phyloP scores from a whole-genome alignment of 768 basidiomycete species.

The Mycena maculata region DNA sequence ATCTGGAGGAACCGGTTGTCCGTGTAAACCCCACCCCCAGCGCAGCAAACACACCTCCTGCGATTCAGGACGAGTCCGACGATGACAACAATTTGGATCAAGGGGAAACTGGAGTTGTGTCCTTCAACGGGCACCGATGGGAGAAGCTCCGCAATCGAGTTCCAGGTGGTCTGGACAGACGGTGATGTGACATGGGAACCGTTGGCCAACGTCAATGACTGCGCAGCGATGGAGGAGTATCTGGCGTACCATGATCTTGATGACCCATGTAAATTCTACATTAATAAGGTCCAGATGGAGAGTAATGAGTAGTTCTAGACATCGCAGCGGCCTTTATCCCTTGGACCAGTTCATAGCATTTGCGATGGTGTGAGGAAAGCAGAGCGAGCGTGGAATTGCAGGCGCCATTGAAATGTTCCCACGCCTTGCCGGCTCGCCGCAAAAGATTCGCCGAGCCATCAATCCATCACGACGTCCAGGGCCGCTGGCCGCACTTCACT shows the following conservation, averaged over 20 bases:
- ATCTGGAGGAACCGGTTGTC: not conserved
- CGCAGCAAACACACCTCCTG: not conserved
- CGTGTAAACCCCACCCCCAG: not conserved
- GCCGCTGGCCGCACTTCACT: too few species aligned
- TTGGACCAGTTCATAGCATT: too few species aligned
- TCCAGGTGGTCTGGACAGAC: conserved; percentile 27
- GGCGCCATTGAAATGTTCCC: too few species aligned
- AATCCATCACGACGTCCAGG: too few species aligned
- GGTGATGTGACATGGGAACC: conserved; percentile 28
- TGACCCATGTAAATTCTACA: conserved; percentile 16
- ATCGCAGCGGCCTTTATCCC: too few species aligned
- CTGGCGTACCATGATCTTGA: too few species aligned
- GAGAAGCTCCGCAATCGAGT: not conserved
- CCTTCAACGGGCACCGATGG: conserved; percentile 14
- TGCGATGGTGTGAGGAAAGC: too few species aligned
- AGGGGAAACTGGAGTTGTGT: not conserved
- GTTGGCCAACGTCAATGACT: conserved; percentile 19
- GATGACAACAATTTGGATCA: conserved; percentile 9
- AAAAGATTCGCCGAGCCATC: too few species aligned
- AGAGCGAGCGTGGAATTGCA: too few species aligned
- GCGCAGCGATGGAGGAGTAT: too few species aligned
- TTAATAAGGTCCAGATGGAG: not conserved
- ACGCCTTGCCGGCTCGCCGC: too few species aligned
- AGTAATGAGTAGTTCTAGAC: conserved; percentile 9
- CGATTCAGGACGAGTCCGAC: conserved; percentile 1